Conservation (phyloP, 2,329 filamentous ascomycete species). For the Penicillium sp. region DNA sequence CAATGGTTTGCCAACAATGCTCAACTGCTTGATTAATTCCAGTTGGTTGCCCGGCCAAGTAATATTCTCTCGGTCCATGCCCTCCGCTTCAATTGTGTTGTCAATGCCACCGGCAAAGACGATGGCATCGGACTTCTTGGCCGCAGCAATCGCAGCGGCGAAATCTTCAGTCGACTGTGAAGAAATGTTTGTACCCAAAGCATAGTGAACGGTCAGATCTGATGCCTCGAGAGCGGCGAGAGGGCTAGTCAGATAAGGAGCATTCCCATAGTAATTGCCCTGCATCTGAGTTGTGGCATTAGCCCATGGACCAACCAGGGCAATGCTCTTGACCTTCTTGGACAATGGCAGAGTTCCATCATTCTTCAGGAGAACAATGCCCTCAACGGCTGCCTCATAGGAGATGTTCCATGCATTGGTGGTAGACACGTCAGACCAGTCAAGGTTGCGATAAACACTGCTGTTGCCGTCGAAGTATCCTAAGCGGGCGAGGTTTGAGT, state of each 20-base stretch:
- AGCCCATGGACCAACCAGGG: conserved; percentile 60
- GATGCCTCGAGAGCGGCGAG: conserved; percentile 53
- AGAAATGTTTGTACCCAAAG: conserved; percentile 37
- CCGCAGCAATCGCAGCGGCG: conserved; percentile 33
- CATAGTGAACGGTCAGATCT: conserved; percentile 49
- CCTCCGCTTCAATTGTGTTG: conserved; percentile 44
- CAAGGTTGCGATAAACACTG: conserved; percentile 52
- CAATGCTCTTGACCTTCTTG: conserved; percentile 44
- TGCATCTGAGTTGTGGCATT: conserved; percentile 59
- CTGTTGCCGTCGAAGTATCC: conserved; percentile 55
- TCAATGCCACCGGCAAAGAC: conserved; percentile 47
- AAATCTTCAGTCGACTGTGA: conserved; percentile 33
- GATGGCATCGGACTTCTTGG: conserved; percentile 38
- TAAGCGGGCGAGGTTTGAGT: conserved; percentile 50
- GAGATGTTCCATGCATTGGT: conserved; percentile 57
- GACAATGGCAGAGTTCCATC: conserved; percentile 51
- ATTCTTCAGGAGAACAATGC: conserved; percentile 56
- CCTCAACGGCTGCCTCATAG: conserved; percentile 52
- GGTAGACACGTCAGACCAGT: conserved; percentile 58
- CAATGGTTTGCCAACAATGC: conserved; percentile 39
- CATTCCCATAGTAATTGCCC: conserved; percentile 58
- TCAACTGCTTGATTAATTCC: conserved; percentile 40
- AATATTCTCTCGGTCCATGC: conserved; percentile 42
- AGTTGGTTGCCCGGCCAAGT: conserved; percentile 47
- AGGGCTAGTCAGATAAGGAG: conserved; percentile 58